Conservation (phyloP, 2,329 filamentous ascomycete species). For the Talaromyces sp. region DNA sequence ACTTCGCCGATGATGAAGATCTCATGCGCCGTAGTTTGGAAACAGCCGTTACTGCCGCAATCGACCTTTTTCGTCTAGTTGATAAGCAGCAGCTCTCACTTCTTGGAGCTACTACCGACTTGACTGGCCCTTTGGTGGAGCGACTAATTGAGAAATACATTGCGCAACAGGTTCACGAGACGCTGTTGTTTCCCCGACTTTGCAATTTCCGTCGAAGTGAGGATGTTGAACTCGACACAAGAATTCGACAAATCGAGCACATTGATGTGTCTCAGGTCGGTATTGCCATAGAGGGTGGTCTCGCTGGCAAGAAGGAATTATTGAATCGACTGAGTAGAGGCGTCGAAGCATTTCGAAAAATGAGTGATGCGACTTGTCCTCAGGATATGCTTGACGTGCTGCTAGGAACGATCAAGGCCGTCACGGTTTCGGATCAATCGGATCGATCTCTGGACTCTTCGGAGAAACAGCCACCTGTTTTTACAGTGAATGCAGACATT, state of each 20-base stretch:
- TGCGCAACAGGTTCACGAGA: conserved; percentile 83
- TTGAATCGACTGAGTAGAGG: conserved; percentile 71
- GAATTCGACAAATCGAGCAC: conserved; percentile 87
- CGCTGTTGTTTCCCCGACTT: conserved; percentile 76
- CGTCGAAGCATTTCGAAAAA: conserved; percentile 84
- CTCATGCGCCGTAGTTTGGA: conserved; percentile 84
- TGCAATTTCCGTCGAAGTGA: conserved; percentile 73
- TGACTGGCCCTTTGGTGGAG: conserved; percentile 89
- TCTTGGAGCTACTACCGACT: conserved; percentile 84
- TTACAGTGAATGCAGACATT: conserved; percentile 81
- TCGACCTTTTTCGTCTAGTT: conserved; percentile 91
- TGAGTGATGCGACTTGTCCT: conserved; percentile 70
- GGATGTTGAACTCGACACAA: conserved; percentile 81
- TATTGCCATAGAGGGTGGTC: conserved; percentile 75
- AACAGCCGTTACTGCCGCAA: conserved; percentile 85
- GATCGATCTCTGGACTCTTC: conserved; percentile 40
- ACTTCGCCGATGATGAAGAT: conserved; percentile 85
- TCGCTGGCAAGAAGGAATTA: conserved; percentile 74
- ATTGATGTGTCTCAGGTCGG: conserved; percentile 94
- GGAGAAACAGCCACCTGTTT: conserved; percentile 53
- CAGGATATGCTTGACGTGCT: conserved; percentile 85
- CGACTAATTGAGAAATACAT: conserved; percentile 93
- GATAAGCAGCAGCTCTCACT: conserved; percentile 93
- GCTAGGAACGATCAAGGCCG: conserved; percentile 74
- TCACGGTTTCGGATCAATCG: conserved; percentile 61